phyloP scores from a whole-genome alignment of 371 early-diverging fungal species.

The Encephalitozoon romaleae region DNA sequence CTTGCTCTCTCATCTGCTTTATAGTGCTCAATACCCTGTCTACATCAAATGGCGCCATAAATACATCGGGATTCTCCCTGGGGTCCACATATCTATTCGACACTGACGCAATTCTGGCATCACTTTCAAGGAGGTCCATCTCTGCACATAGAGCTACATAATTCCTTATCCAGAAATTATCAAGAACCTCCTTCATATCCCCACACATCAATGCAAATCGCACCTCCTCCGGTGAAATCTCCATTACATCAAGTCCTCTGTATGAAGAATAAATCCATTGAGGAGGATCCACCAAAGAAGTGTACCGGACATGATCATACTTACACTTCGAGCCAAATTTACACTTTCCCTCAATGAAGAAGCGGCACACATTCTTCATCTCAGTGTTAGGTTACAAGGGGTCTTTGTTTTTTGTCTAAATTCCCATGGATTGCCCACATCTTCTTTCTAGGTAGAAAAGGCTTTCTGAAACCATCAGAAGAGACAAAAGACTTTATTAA shows the following conservation, averaged over 20 bases:
- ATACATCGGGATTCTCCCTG: constrained; percentile 7
- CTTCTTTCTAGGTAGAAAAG: background rate
- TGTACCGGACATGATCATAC: constrained; percentile 21
- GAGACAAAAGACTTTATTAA: constrained; percentile 10
- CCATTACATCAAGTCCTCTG: constrained; percentile 4
- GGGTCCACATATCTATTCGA: constrained; percentile 25
- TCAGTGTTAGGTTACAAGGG: constrained; percentile 4
- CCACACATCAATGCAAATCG: constrained; percentile 6
- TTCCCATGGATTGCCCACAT: background rate
- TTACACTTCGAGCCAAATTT: constrained; percentile 44
- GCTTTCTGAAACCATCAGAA: background rate
- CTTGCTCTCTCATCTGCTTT: background rate
- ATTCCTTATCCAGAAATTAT: constrained; percentile 18
- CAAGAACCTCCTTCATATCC: constrained; percentile 15
- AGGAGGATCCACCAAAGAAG: constrained; percentile 47
- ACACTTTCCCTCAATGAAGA: constrained; percentile 45
- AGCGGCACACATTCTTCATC: constrained; percentile 38
- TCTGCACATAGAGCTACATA: background rate
- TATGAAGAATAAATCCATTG: constrained; percentile 32
- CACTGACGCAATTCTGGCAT: background rate
- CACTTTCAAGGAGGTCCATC: constrained; percentile 7
- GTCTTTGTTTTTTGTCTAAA: constrained; percentile 11
- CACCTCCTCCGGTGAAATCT: constrained; percentile 21
- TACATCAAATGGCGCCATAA: constrained; percentile 35
- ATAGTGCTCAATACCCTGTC: constrained; percentile 1